Evolutionary conservation across 306 rosid genomes (phyloP).

Genomic region (Lablab purpureus): DNA sequence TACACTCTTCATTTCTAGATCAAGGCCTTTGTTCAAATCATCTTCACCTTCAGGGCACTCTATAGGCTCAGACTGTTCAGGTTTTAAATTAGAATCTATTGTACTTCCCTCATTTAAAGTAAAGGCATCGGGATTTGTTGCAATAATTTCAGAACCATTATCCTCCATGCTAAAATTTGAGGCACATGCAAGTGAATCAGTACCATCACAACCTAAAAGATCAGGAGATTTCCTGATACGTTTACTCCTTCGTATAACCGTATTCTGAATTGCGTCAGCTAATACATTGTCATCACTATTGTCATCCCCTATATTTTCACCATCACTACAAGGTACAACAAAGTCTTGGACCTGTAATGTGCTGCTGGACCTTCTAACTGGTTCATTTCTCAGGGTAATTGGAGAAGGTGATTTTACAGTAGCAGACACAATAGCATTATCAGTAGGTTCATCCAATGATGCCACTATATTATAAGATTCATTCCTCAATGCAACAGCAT

Average conservation of each 20-base stretch:
- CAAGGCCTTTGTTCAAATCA: conserved; percentile 65
- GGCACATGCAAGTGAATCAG: conserved; percentile 59
- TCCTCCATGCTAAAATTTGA: conserved; percentile 76
- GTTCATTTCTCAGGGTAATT: conserved; percentile 53
- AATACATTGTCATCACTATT: conserved; percentile 52
- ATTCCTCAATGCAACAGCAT: conserved; percentile 54
- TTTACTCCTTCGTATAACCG: conserved; percentile 60
- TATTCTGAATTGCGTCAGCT: conserved; percentile 54
- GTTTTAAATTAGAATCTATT: conserved; percentile 67
- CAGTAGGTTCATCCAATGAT: conserved; percentile 55
- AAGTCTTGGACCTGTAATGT: conserved; percentile 64
- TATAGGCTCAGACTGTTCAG: conserved; percentile 62
- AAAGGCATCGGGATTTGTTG: conserved; percentile 68
- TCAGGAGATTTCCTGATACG: conserved; percentile 65
- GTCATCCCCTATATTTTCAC: conserved; percentile 50
- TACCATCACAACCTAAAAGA: conserved; percentile 64
- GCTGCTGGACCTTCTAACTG: conserved; percentile 70
- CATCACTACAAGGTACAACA: conserved; percentile 56
- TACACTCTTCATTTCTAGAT: conserved; percentile 67
- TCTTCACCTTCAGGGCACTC: conserved; percentile 67
- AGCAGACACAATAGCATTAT: conserved; percentile 45
- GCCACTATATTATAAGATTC: conserved; percentile 54
- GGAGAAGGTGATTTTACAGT: conserved; percentile 58
- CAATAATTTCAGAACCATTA: conserved; percentile 71
- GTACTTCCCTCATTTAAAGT: conserved; percentile 73